These are phyloP conservation scores for Plantago coronopus DNA, from an alignment of 305 asterid species.

Conservation along the genomic window DNA sequence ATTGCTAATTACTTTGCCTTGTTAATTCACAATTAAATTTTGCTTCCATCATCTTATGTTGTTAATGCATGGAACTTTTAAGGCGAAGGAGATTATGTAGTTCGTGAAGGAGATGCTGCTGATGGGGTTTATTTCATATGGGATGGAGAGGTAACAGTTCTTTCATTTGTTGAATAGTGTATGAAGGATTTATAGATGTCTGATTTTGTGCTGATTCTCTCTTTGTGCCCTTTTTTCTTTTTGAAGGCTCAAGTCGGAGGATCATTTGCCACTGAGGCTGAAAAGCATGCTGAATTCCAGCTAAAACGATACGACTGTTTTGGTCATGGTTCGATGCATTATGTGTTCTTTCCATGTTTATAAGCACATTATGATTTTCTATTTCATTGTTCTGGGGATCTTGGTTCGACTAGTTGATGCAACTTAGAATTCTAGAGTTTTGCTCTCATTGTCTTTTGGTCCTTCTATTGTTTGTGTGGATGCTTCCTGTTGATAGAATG, in stretches of 20 bases:
- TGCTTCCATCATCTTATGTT: conserved; percentile 16
- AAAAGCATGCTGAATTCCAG: conserved; percentile 57
- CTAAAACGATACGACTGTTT: conserved; percentile 70
- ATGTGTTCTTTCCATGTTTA: conserved; percentile 16
- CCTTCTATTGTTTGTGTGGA: neutral
- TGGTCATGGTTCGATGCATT: conserved; percentile 70
- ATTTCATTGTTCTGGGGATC: conserved; percentile 15
- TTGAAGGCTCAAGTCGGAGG: conserved; percentile 81
- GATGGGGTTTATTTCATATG: conserved; percentile 82
- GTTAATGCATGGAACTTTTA: conserved; percentile 23
- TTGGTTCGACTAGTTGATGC: conserved; percentile 2
- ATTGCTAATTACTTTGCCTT: neutral
- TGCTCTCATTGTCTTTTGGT: neutral
- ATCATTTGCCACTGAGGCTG: conserved; percentile 52
- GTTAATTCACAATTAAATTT: conserved; percentile 7
- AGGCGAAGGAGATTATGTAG: conserved; percentile 73
- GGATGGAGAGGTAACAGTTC: conserved; percentile 74
- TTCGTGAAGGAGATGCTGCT: conserved; percentile 75
- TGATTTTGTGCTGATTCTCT: conserved; percentile 13
- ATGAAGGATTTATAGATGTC: conserved; percentile 16
- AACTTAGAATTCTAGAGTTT: neutral
- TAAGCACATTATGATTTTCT: conserved; percentile 13
- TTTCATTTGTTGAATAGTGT: conserved; percentile 10
- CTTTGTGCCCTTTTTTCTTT: neutral
- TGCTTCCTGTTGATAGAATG: neutral